Conservation (phyloP, 305 asterid genomes). For the Stenogyne calaminthoides region DNA sequence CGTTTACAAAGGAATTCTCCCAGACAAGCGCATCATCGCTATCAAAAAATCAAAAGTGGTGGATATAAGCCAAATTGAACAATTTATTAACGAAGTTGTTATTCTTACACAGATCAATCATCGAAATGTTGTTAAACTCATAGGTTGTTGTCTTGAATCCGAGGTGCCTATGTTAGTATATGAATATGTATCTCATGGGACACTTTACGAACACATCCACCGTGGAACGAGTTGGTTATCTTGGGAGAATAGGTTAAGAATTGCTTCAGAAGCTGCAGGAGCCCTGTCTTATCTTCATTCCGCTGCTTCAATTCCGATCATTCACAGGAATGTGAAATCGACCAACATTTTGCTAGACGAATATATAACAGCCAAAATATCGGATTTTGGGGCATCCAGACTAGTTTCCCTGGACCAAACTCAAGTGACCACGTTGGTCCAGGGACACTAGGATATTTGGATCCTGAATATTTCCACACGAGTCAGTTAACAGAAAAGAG, state of each 20-base stretch:
- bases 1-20: background rate
- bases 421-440: conserved; percentile 23
- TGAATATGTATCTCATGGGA: background rate
- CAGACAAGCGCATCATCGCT: background rate
- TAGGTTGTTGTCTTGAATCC: background rate
- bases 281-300: conserved; percentile 71
- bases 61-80: background rate
- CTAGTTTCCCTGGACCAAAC: conserved; percentile 55
- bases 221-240: conserved; percentile 46
- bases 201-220: background rate
- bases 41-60: background rate
- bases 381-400: conserved; percentile 79
- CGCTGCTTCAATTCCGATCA: conserved; percentile 51
- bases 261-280: conserved; percentile 58
- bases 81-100: background rate
- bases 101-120: background rate
- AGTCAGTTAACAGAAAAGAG: too few species aligned
- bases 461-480: too few species aligned
- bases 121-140: background rate
- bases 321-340: conserved; percentile 70
- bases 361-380: conserved; percentile 53
- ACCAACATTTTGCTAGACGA: conserved; percentile 66
- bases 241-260: conserved; percentile 57
- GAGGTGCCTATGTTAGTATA: background rate
- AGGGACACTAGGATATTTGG: too few species aligned